Percentiles rank a stretch among this genome's conserved stretches.
phyloP scores from a whole-genome alignment of 495 filamentous ascomycete genomes.

The Hypoxylon lienhwacheense region DNA sequence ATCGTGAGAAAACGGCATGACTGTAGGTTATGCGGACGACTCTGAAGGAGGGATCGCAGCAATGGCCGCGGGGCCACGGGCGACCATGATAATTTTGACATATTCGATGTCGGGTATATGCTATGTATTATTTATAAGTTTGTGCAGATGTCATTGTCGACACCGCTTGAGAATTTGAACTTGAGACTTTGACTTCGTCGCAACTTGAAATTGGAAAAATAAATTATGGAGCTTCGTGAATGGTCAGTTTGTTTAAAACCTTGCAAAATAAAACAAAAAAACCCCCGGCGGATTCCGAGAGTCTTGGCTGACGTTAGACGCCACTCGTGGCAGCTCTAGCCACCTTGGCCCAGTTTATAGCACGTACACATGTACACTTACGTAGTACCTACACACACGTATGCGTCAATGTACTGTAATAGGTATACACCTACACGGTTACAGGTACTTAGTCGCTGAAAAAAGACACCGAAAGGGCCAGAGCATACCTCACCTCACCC shows the following conservation, averaged over 20 bases:
- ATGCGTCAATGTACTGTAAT: not conserved
- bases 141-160: too few relatives aligned
- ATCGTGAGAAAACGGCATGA: slow-evolving; percentile 34
- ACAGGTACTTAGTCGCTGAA: too few relatives aligned
- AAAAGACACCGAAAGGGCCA: not conserved
- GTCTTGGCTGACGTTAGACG: slow-evolving; percentile 1
- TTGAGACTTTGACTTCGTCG: too few relatives aligned
- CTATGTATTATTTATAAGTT: too few relatives aligned
- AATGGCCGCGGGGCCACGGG: slow-evolving; percentile 21
- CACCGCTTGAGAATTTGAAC: too few relatives aligned
- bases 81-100: slow-evolving; percentile 32
- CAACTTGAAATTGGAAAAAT: too few relatives aligned
- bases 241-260: slow-evolving; percentile 1
- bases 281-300: slow-evolving; percentile 6
- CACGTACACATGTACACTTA: not conserved
- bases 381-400: not conserved
- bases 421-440: too few relatives aligned
- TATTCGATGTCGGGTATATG: not conserved
- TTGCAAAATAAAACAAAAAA: not conserved
- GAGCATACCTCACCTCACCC: slow-evolving; percentile 6
- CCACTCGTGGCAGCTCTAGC: slow-evolving; percentile 32
- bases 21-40: slow-evolving; percentile 16
- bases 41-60: slow-evolving; percentile 24
- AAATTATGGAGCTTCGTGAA: slow-evolving; percentile 25
- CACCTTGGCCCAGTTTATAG: too few relatives aligned